Evolutionary conservation across 2,329 filamentous ascomycete species (phyloP).

Genomic region (Raffaelea ambrosiae): DNA sequence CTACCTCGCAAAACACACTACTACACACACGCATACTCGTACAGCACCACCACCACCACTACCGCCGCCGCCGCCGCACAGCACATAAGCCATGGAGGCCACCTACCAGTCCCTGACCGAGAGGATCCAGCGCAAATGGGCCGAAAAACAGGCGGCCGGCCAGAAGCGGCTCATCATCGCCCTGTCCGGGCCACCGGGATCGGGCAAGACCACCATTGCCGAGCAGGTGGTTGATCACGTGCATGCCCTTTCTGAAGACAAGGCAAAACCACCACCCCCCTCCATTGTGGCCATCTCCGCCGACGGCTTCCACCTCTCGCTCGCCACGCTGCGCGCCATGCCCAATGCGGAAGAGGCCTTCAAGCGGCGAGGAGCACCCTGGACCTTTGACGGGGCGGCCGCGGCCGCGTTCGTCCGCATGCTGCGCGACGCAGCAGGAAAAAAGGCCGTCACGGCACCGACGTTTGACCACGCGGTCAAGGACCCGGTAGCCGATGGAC

Average conservation of each 20-base stretch:
- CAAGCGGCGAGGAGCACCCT: constrained; percentile 22
- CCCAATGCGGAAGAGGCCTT: constrained; percentile 22
- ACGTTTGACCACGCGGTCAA: constrained; percentile 18
- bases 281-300: constrained; percentile 16
- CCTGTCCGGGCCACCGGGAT: constrained; percentile 16
- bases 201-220: constrained; percentile 18
- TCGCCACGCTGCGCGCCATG: constrained; percentile 16
- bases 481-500: constrained; percentile 14
- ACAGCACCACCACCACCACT: no score
- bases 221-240: constrained; percentile 10
- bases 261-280: no score
- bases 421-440: constrained; percentile 7
- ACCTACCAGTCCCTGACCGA: constrained; percentile 16
- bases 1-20: no score
- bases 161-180: constrained; percentile 12
- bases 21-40: no score
- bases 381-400: constrained; percentile 22
- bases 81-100: constrained; percentile 18
- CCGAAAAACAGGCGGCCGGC: constrained; percentile 8
- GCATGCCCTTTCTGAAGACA: no score
- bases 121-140: constrained; percentile 15
- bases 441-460: constrained; percentile 10
- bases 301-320: constrained; percentile 22
- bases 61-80: no score
- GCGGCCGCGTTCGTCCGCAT: constrained; percentile 14